Evolutionary conservation across 768 basidiomycete genomes (phyloP).

Genomic region (Termitomyces sp.): DNA sequence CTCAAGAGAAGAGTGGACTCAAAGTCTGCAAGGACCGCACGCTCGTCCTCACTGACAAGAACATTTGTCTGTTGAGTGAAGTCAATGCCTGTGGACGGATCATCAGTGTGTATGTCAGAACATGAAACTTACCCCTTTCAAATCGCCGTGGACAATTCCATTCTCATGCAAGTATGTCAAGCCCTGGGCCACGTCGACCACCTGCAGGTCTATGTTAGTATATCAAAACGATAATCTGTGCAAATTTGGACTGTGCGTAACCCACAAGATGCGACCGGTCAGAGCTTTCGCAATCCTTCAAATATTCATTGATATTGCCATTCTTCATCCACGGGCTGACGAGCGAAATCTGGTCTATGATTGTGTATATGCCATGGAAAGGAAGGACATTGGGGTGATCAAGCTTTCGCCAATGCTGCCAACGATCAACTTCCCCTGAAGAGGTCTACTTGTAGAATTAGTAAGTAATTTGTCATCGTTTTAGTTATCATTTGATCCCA

Average conservation of each 20-base stretch:
- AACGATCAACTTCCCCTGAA: too few relatives aligned
- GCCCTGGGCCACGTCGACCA: not conserved
- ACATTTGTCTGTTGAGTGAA: not conserved
- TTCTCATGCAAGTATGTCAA: not conserved
- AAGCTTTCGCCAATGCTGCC: not conserved
- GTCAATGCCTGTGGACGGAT: not conserved
- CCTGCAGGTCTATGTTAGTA: not conserved
- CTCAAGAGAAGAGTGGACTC: not conserved
- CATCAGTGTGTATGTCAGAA: not conserved
- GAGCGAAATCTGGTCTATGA: not conserved
- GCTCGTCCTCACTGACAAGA: not conserved
- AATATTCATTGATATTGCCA: not conserved
- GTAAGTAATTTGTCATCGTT: too few relatives aligned
- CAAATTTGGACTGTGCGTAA: not conserved
- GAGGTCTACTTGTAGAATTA: too few relatives aligned
- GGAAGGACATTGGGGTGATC: not conserved
- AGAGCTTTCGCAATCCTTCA: not conserved
- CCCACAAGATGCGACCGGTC: not conserved
- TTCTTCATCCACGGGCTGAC: not conserved
- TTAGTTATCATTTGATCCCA: too few relatives aligned
- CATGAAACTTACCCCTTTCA: not conserved
- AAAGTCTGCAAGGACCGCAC: not conserved
- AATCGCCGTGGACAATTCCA: not conserved
- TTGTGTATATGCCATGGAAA: not conserved
- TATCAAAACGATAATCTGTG: not conserved